Evolutionary conservation across 164 flowering plant genomes (phyloP).

Genomic region (Magnolia kwangsiensis): DNA sequence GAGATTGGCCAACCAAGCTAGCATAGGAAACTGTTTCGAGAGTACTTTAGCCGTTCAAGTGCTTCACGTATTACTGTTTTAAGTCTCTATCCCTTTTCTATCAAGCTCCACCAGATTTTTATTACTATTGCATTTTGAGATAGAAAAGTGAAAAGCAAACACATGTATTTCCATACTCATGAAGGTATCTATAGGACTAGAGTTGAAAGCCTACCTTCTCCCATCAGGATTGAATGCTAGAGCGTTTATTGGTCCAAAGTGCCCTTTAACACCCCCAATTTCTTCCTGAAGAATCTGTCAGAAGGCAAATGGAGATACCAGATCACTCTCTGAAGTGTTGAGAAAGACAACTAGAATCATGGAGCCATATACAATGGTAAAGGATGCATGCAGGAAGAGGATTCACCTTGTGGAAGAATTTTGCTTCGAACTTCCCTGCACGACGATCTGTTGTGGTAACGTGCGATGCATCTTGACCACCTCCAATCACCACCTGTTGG

Average conservation of each 20-base stretch:
- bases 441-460: constrained; percentile 95
- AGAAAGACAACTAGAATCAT: background rate
- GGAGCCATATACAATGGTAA: background rate
- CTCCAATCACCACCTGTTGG: constrained; percentile 98
- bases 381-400: background rate
- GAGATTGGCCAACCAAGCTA: too few species aligned
- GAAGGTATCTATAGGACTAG: too few species aligned
- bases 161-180: too few species aligned
- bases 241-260: constrained; percentile 94
- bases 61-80: too few species aligned
- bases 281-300: constrained; percentile 80
- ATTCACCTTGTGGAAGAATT: constrained; percentile 79
- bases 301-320: background rate
- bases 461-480: constrained; percentile 91
- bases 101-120: too few species aligned
- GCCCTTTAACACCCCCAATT: constrained; percentile 95
- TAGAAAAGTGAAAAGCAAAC: too few species aligned
- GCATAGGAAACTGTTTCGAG: too few species aligned
- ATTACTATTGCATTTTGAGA: too few species aligned
- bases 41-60: too few species aligned
- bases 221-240: constrained; percentile 96
- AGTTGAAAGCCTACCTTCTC: constrained; percentile 49
- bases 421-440: constrained; percentile 96
- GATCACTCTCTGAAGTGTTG: background rate
- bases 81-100: too few species aligned